Conservation (phyloP, 768 basidiomycete genomes). For the Rhizopogon vinicolor region DNA sequence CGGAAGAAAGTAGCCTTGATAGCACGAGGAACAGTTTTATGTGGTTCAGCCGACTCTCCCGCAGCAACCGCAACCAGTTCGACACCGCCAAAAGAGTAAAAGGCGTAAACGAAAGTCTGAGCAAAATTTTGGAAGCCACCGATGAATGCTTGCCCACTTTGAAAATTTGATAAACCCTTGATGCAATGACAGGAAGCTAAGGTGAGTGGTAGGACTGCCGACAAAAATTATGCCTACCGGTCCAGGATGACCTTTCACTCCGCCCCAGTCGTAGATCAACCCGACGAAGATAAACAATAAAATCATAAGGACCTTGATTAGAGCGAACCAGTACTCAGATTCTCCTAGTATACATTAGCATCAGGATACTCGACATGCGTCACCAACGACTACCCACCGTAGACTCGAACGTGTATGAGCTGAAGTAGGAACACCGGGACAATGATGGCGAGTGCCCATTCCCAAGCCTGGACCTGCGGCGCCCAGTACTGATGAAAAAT, state of each 20-base stretch:
- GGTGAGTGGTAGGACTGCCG: not conserved
- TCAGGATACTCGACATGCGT: not conserved
- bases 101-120: conserved; percentile 62
- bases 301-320: conserved; percentile 61
- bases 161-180: conserved; percentile 49
- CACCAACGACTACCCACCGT: conserved; percentile 34
- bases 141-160: conserved; percentile 45
- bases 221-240: conserved; percentile 33
- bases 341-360: conserved; percentile 35
- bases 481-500: conserved; percentile 37
- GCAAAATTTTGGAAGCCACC: conserved; percentile 50
- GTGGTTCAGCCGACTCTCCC: conserved; percentile 60
- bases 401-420: conserved; percentile 53
- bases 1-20: conserved; percentile 67
- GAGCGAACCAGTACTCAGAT: conserved; percentile 60
- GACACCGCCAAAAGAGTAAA: conserved; percentile 66
- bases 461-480: conserved; percentile 43
- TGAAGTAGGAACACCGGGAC: conserved; percentile 48
- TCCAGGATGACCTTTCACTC: conserved; percentile 52
- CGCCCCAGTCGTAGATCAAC: conserved; percentile 60
- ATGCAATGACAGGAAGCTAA: too few species aligned
- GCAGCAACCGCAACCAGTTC: conserved; percentile 73
- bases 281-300: conserved; percentile 58
- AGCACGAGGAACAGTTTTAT: conserved; percentile 58
- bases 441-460: conserved; percentile 54